Evolutionary conservation across 192 early-diverging fungal species (phyloP).

Genomic region (Coemansia sp.): DNA sequence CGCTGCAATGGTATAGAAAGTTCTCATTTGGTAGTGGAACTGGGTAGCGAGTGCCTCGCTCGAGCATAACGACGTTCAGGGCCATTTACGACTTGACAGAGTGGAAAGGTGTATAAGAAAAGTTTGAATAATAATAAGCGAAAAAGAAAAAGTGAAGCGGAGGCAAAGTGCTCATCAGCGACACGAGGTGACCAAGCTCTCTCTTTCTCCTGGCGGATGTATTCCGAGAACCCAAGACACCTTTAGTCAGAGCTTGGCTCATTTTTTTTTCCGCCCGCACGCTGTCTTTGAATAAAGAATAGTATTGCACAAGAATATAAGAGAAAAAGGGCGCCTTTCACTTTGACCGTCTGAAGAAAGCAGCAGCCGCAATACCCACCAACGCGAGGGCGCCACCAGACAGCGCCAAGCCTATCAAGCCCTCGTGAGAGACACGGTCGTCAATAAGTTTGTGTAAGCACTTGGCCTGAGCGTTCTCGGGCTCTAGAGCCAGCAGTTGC

Average conservation of each 20-base stretch:
- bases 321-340: constrained; percentile 2
- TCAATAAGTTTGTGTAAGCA: constrained; percentile 77
- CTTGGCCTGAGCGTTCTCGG: constrained; percentile 79
- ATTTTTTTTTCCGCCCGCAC: neutral
- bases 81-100: constrained; percentile 21
- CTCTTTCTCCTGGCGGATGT: neutral
- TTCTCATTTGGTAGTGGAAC: constrained; percentile 48
- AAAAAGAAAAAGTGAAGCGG: neutral
- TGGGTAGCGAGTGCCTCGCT: constrained; percentile 41
- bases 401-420: constrained; percentile 86
- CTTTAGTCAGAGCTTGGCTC: neutral
- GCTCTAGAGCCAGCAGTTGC: constrained; percentile 80
- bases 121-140: neutral
- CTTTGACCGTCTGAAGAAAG: constrained; percentile 54
- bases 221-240: neutral
- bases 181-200: neutral
- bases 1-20: constrained; percentile 56
- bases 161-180: neutral
- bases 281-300: neutral
- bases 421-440: constrained; percentile 79
- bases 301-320: neutral
- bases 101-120: neutral
- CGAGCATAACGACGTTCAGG: constrained; percentile 48
- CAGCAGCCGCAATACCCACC: constrained; percentile 59
- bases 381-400: constrained; percentile 75